These are phyloP conservation scores for Prunus mira DNA, from an alignment of 306 rosid species.

Conservation along the genomic window DNA sequence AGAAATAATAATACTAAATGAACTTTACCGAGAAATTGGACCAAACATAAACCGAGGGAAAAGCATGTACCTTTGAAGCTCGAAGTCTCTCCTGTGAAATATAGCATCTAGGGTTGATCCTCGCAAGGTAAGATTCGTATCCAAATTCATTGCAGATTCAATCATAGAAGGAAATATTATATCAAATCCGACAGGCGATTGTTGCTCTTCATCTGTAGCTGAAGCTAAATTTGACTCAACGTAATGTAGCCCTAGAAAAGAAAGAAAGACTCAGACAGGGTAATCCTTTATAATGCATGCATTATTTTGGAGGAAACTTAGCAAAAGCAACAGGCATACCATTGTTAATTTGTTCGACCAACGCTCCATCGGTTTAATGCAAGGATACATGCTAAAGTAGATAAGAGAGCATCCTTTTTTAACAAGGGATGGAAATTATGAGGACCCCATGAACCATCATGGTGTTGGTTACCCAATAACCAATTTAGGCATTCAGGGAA, in stretches of 20 bases:
- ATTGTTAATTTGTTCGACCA: slow-evolving; percentile 56
- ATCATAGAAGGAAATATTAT: slow-evolving; percentile 69
- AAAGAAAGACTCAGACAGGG: background rate
- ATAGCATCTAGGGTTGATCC: slow-evolving; percentile 40
- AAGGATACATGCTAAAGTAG: slow-evolving; percentile 65
- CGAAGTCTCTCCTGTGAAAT: slow-evolving; percentile 50
- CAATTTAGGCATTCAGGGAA: slow-evolving; percentile 74
- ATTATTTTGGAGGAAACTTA: background rate
- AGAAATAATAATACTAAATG: background rate
- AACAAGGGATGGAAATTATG: slow-evolving; percentile 40
- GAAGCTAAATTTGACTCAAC: slow-evolving; percentile 60
- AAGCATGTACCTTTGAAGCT: slow-evolving; percentile 47
- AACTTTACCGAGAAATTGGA: background rate
- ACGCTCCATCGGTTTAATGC: slow-evolving; percentile 67
- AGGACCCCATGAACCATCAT: slow-evolving; percentile 81
- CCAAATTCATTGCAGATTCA: slow-evolving; percentile 49
- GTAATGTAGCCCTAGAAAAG: slow-evolving; percentile 62
- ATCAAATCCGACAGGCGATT: slow-evolving; percentile 67
- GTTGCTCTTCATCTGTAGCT: slow-evolving; percentile 57
- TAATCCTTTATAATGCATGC: slow-evolving; percentile 4
- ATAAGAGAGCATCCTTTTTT: slow-evolving; percentile 61
- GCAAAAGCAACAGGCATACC: slow-evolving; percentile 35
- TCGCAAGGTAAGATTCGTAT: slow-evolving; percentile 44
- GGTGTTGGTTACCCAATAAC: slow-evolving; percentile 66
- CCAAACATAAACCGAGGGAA: background rate